Base-by-base conservation (phyloP, 139 green algal genomes). In the Coelastrella sp. region DNA sequence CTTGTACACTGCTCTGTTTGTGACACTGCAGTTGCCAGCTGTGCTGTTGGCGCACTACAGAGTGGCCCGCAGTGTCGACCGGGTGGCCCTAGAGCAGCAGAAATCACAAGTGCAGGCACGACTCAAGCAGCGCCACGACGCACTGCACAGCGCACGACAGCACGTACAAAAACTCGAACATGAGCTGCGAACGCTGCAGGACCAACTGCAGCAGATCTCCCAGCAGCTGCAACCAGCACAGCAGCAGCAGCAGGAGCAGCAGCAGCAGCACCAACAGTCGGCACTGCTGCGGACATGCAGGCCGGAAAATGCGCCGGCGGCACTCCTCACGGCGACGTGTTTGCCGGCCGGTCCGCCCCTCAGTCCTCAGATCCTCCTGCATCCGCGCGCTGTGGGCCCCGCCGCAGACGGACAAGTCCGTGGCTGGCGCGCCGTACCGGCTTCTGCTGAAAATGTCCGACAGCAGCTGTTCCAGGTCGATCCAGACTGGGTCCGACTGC, bases 41-140 rank as follows among this genome's bases (percentile, higher is more conserved):
- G 10, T 72, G 56, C 79, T 85, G 79, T 49, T 85, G 8, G 75
- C 75, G 25, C 75, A 56, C 25, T 82, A 82, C 75, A 49, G 56
- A 11, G 25, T 82, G 8, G 75, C 19, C 25, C 49, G 56, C 25
- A 19, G 19, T 49, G 15, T 49, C 25, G 15, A 56, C 75, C 12
- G 75, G n/a, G 75, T 17, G 3, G 8, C 24, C 75, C 75, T 82
- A 17, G 25, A 20, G 25, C 24, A 60, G 75, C 75, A 59, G 27
- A n/a, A 15, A 11, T 20, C 49, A 56, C 75, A 82, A 25, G 24
- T 82, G 10, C 24, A 61, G 11, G 25, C 12, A 1, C 49, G 27
- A 60, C 24, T 82, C 5, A 11, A 8, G 15, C 49, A 20, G 25
- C 27, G 57, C 24, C 7, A 9, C 14, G n/a, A 17, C 25, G 8